Evolutionary conservation across 2,329 filamentous ascomycete species (phyloP), one percentile per base, ranked within the genome.

Genomic region (Chrysoporthe cubensis): DNA sequence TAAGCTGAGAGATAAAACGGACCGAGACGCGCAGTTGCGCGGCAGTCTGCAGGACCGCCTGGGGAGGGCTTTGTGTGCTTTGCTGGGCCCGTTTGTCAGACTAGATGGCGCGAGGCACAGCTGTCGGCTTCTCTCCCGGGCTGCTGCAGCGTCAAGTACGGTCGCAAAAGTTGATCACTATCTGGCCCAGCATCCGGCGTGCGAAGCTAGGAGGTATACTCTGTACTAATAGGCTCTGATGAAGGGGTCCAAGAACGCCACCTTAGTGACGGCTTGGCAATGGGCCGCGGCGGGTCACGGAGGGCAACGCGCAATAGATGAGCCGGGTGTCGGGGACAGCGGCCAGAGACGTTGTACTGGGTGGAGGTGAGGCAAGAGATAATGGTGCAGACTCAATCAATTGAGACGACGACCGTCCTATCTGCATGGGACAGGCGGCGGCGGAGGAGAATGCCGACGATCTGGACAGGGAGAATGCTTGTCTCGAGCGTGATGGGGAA

Each of bases 391-490:
- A 34, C 26, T 11, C 16, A 58, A 50, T 26, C 48, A 37, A 52
- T 32, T 54, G 21, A 40, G 37, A 40, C 6, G 37, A 40, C 37
- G 37, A 7, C 37, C 37, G 37, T 21, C 46, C 42, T 50, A 42
- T 26, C 40, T 60, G 57, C 56, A 58, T 66, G 60, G 62, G 48
- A 61, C 40, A 64, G 60, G 32, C 44, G 40, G 56, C 50, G 56
- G 54, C 60, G 60, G 67, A 44, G 59, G 50, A 44, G 34, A 42
- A 54, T 60, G 46, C 43, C 44, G 34, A 44, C 64, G 26, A 40
- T 44, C 43, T 48, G 2, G n/a, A 7, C 58, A 68, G 66, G 66
- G 63, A 59, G 58, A 58, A 68, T 66, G 59, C 64, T 66, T 66
- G 64, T 62, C 57, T 37, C 21, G 26, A 32, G 14, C 43, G 54